phyloP scores from a whole-genome alignment of 2,329 filamentous ascomycete genomes.

The Scortechinia acanthostroma region DNA sequence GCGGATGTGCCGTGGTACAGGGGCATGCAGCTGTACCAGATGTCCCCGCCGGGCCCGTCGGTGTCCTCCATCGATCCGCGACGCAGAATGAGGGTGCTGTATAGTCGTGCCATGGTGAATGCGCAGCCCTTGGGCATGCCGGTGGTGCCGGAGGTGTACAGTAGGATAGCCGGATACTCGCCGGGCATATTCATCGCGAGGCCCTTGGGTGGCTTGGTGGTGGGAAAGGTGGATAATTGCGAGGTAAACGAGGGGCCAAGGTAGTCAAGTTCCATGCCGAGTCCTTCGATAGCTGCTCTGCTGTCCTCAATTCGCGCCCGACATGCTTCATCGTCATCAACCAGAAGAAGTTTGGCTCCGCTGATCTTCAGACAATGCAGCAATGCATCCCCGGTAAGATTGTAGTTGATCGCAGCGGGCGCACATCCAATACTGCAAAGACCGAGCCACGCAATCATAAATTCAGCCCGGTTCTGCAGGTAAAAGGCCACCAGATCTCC shows the following conservation, averaged over 20 bases:
- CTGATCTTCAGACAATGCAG: slow-evolving; percentile 69
- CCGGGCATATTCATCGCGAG: slow-evolving; percentile 37
- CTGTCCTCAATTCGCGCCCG: slow-evolving; percentile 14
- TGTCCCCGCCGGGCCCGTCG: slow-evolving; percentile 50
- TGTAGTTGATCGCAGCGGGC: slow-evolving; percentile 85
- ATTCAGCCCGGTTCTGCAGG: slow-evolving; percentile 74
- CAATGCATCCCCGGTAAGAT: slow-evolving; percentile 65
- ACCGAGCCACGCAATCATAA: slow-evolving; percentile 69
- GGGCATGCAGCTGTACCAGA: slow-evolving; percentile 80
- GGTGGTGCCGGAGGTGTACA: slow-evolving; percentile 82
- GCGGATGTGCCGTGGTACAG: slow-evolving; percentile 76
- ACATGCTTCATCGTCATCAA: slow-evolving; percentile 48
- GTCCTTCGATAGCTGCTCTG: slow-evolving; percentile 52
- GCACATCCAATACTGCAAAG: slow-evolving; percentile 78
- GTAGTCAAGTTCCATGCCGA: slow-evolving; percentile 48
- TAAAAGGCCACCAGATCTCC: slow-evolving; percentile 75
- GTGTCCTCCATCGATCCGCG: slow-evolving; percentile 45
- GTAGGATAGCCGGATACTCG: slow-evolving; percentile 57
- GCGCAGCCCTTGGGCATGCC: slow-evolving; percentile 78
- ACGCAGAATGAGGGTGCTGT: slow-evolving; percentile 51
- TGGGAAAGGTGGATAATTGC: slow-evolving; percentile 37
- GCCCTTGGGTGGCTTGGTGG: slow-evolving; percentile 42
- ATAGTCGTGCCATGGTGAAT: slow-evolving; percentile 69
- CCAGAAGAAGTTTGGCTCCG: slow-evolving; percentile 57
- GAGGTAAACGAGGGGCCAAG: slow-evolving; percentile 27